Evolutionary conservation across 1,284 basidiomycete species (phyloP).

Genomic region (Bjerkandera adusta): DNA sequence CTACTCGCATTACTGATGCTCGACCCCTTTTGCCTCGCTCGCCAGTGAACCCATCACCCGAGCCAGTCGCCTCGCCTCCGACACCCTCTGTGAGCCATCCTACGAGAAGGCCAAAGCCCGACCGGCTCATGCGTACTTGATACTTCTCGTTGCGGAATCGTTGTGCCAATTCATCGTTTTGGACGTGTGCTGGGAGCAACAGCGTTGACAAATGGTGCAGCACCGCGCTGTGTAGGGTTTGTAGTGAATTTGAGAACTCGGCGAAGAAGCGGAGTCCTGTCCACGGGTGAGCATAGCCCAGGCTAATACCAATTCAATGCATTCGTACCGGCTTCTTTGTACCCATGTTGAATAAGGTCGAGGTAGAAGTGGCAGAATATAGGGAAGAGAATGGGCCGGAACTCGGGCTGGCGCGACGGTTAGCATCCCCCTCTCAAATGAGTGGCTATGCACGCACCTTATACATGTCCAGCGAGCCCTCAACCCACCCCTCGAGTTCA

Average conservation of each 20-base stretch:
- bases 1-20: constrained; percentile 87
- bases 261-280: constrained; percentile 76
- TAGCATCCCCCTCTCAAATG: not conserved
- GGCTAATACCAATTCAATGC: no score
- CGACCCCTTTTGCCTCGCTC: constrained; percentile 79
- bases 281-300: no score
- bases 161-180: constrained; percentile 80
- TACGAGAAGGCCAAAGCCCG: constrained; percentile 88
- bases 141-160: constrained; percentile 92
- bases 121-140: constrained; percentile 86
- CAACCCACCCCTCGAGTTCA: constrained; percentile 92
- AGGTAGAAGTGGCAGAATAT: constrained; percentile 98
- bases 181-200: constrained; percentile 82
- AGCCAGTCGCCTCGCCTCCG: constrained; percentile 82
- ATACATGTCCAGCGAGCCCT: constrained; percentile 87
- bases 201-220: constrained; percentile 84
- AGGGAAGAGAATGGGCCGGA: constrained; percentile 90
- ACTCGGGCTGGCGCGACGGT: constrained; percentile 71
- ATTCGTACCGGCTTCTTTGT: constrained; percentile 80
- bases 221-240: constrained; percentile 67
- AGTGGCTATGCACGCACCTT: constrained; percentile 44
- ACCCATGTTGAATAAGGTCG: constrained; percentile 89
- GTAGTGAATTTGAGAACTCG: constrained; percentile 69
- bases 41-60: constrained; percentile 79
- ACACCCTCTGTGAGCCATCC: constrained; percentile 95